Percentiles rank a stretch among this genome's conserved stretches.
Evolutionary conservation across 345 rosid species (phyloP).

Genomic region (Gossypium anomalum): DNA sequence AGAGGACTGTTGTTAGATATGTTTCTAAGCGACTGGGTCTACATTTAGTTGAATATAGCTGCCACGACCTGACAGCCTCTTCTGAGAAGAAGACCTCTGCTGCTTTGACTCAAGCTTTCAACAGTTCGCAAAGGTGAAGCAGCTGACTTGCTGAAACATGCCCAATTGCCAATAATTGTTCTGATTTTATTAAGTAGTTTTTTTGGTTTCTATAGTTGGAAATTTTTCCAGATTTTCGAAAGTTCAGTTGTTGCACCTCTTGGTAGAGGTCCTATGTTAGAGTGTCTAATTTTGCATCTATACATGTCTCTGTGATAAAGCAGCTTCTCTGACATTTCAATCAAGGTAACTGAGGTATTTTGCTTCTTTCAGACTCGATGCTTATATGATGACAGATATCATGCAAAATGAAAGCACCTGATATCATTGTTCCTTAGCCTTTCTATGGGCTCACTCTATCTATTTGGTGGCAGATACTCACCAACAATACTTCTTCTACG

Average conservation of each 20-base stretch:
- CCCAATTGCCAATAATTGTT: not conserved
- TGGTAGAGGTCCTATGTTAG: not conserved
- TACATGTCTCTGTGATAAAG: not conserved
- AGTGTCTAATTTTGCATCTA: not conserved
- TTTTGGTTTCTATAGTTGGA: not conserved
- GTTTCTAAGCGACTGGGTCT: conserved; percentile 71
- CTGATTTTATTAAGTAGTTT: conserved; percentile 6
- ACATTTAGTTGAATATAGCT: conserved; percentile 91
- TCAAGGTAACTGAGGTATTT: not conserved
- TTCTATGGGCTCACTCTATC: conserved; percentile 13
- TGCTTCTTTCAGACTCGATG: not conserved
- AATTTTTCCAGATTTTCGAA: not conserved
- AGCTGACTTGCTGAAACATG: conserved; percentile 15
- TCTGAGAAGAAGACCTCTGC: conserved; percentile 68
- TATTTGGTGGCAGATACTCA: conserved; percentile 54
- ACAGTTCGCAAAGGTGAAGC: conserved; percentile 76
- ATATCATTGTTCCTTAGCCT: conserved; percentile 9
- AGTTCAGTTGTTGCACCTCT: not conserved
- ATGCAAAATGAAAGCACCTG: not conserved
- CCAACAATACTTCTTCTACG: conserved; percentile 85
- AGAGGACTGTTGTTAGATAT: conserved; percentile 78
- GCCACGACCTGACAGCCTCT: conserved; percentile 69
- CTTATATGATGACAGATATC: conserved; percentile 5
- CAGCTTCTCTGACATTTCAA: not conserved
- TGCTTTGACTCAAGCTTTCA: conserved; percentile 81